These are phyloP conservation scores for Apiosordaria backusii DNA, from an alignment of 495 filamentous ascomycete genomes.

Conservation along the genomic window DNA sequence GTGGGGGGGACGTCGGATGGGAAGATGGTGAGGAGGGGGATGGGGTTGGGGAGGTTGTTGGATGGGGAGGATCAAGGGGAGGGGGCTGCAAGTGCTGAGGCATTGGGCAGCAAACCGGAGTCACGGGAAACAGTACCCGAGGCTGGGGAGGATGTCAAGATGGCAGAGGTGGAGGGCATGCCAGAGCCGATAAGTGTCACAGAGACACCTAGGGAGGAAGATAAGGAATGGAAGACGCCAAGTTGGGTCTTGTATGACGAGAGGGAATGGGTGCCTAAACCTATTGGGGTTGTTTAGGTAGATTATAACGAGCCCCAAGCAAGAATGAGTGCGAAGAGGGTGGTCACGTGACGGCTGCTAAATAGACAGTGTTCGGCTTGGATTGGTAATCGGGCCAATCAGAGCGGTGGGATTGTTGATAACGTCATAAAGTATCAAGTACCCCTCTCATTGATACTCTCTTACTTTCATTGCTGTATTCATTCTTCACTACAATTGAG, in stretches of 20 bases:
- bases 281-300: slow-evolving; percentile 55
- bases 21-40: slow-evolving; percentile 16
- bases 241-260: slow-evolving; percentile 54
- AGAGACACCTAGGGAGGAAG: slow-evolving; percentile 13
- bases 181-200: neutral
- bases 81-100: neutral
- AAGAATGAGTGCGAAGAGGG: slow-evolving; percentile 7
- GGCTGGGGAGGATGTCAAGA: neutral
- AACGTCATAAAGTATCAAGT: slow-evolving; percentile 1
- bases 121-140: neutral
- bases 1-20: neutral
- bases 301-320: neutral
- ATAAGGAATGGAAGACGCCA: slow-evolving; percentile 9
- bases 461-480: neutral
- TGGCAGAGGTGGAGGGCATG: slow-evolving; percentile 16
- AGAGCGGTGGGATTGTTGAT: neutral
- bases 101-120: too few species aligned
- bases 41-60: slow-evolving; percentile 9
- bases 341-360: slow-evolving; percentile 18
- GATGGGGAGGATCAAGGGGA: slow-evolving; percentile 16
- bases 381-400: neutral
- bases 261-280: slow-evolving; percentile 56
- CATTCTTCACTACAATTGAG: neutral
- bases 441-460: neutral
- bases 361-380: neutral